Evolutionary conservation across 768 basidiomycete species (phyloP).

Genomic region (Boletellus ananas): DNA sequence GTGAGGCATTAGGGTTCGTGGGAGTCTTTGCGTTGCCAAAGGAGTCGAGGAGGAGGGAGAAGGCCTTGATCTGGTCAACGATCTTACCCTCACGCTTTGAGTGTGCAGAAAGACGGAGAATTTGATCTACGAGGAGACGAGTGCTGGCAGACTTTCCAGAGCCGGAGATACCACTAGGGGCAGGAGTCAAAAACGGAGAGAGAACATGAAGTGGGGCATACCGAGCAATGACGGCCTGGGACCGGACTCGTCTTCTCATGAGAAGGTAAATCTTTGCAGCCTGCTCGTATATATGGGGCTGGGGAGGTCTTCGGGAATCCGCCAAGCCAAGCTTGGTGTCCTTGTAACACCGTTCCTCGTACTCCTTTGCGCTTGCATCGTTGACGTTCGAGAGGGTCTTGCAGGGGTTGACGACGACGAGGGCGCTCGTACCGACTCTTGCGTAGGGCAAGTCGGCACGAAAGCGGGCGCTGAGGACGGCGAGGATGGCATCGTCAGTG

Average conservation of each 20-base stretch:
- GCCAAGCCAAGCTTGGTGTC: slow-evolving; percentile 44
- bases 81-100: slow-evolving; percentile 51
- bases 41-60: slow-evolving; percentile 53
- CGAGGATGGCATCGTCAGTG: slow-evolving; percentile 53
- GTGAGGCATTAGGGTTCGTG: slow-evolving; percentile 61
- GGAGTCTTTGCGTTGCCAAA: slow-evolving; percentile 67
- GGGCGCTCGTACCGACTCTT: slow-evolving; percentile 44
- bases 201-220: slow-evolving; percentile 22
- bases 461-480: slow-evolving; percentile 53
- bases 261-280: slow-evolving; percentile 57
- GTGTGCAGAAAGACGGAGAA: slow-evolving; percentile 57
- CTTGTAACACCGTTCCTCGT: slow-evolving; percentile 53
- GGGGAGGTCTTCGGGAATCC: slow-evolving; percentile 37
- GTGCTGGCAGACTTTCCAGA: slow-evolving; percentile 56
- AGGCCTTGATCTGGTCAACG: slow-evolving; percentile 53
- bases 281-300: slow-evolving; percentile 61
- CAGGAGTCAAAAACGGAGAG: slow-evolving; percentile 13
- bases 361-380: slow-evolving; percentile 55
- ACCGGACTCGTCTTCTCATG: slow-evolving; percentile 51
- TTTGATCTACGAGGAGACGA: slow-evolving; percentile 52
- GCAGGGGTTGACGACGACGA: slow-evolving; percentile 60
- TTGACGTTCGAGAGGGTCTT: slow-evolving; percentile 53
- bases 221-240: slow-evolving; percentile 57
- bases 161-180: slow-evolving; percentile 55
- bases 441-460: slow-evolving; percentile 56